phyloP scores from a whole-genome alignment of 2,329 filamentous ascomycete species.

The Fusarium duplospermum region DNA sequence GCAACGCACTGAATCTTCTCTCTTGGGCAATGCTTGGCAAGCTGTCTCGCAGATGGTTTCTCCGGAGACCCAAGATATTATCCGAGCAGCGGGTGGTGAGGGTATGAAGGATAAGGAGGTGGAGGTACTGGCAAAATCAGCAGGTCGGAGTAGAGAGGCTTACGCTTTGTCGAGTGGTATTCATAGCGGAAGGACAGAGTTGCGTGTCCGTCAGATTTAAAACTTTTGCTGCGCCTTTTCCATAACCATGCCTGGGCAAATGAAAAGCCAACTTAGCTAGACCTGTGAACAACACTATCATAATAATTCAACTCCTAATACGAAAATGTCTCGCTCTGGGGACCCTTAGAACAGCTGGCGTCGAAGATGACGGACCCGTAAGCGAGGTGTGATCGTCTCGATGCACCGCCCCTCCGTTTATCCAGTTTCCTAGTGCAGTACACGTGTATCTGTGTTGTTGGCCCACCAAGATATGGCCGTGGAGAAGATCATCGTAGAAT shows the following conservation, averaged over 20 bases:
- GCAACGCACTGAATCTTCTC: background rate
- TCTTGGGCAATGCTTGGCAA: constrained; percentile 16
- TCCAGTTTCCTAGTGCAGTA: background rate
- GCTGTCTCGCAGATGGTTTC: constrained; percentile 20
- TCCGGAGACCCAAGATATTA: background rate
- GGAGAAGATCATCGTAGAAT: background rate
- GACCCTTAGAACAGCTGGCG: background rate
- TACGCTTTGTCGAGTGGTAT: background rate
- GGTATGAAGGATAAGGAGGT: constrained; percentile 13
- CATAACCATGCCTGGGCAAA: too few species aligned
- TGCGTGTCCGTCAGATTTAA: background rate
- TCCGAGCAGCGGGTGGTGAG: background rate
- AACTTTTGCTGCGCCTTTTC: background rate
- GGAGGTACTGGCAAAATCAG: background rate
- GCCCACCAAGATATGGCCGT: background rate
- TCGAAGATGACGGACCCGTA: background rate
- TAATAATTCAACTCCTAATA: background rate
- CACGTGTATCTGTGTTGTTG: background rate
- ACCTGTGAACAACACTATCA: too few species aligned
- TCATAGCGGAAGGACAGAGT: background rate
- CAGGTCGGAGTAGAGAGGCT: background rate
- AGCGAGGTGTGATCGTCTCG: background rate
- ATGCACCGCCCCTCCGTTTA: background rate
- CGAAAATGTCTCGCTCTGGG: background rate
- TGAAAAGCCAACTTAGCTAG: too few species aligned